Conservation (phyloP, 768 basidiomycete species). For the Rossbeevera mucosa region DNA sequence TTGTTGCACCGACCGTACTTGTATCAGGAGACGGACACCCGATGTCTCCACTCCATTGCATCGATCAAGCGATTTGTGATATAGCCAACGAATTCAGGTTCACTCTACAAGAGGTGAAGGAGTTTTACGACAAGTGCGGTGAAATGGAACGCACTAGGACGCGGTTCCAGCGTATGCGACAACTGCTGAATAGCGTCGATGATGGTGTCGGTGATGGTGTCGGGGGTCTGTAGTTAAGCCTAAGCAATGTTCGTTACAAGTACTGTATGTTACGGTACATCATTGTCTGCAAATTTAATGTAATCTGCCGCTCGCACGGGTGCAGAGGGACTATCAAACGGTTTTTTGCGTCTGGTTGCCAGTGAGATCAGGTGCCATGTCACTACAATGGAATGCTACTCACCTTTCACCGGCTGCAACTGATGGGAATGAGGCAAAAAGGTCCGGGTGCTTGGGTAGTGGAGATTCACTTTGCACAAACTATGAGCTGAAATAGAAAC, state of each 20-base stretch:
- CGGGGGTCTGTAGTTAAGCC: conserved; percentile 4
- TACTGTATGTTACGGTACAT: conserved; percentile 31
- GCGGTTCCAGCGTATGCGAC: conserved; percentile 68
- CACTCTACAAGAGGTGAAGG: conserved; percentile 71
- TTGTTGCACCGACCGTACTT: conserved; percentile 3
- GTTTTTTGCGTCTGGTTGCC: conserved; percentile 60
- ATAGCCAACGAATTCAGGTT: conserved; percentile 71
- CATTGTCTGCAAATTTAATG: conserved; percentile 62
- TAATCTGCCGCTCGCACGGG: conserved; percentile 69
- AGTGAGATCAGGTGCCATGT: conserved; percentile 6
- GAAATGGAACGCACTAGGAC: conserved; percentile 62
- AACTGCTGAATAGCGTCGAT: conserved; percentile 31
- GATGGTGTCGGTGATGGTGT: conserved; percentile 16
- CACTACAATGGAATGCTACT: conserved; percentile 16
- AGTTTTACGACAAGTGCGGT: conserved; percentile 69
- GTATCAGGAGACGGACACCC: conserved; percentile 7
- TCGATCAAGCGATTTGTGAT: conserved; percentile 59
- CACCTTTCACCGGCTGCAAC: conserved; percentile 95
- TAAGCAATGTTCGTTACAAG: not conserved
- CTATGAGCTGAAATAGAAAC: not conserved
- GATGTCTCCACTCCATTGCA: conserved; percentile 45
- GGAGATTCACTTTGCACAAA: conserved; percentile 71
- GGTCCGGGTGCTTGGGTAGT: conserved; percentile 90
- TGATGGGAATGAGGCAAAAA: conserved; percentile 95
- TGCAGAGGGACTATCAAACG: conserved; percentile 76